phyloP scores from a whole-genome alignment of 2,329 filamentous ascomycete species.

The Ophiosphaerella herpotricha region DNA sequence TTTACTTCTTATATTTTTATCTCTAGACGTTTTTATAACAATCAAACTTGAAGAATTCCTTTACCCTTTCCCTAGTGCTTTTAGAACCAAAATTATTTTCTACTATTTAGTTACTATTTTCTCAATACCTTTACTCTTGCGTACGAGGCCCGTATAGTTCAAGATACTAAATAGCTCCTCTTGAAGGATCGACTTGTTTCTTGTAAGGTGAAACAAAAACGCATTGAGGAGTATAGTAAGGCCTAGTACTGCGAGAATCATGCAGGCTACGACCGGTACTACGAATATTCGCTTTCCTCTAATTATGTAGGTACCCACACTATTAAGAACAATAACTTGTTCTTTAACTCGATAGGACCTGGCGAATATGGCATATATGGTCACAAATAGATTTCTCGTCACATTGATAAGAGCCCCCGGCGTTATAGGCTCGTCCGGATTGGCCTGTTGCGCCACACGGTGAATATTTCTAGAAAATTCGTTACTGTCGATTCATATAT shows the following conservation, averaged over 20 bases:
- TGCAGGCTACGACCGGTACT: neutral
- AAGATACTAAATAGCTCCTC: slow-evolving; percentile 7
- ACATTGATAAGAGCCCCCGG: neutral
- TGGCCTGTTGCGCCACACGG: neutral
- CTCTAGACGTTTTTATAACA: too few species aligned
- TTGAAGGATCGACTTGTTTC: slow-evolving; percentile 1
- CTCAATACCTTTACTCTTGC: slow-evolving; percentile 3
- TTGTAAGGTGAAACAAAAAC: neutral
- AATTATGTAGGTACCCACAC: neutral
- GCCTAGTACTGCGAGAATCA: slow-evolving; percentile 5
- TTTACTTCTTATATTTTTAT: too few species aligned
- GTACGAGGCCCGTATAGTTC: slow-evolving; percentile 4
- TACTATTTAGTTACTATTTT: neutral
- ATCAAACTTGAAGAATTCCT: neutral
- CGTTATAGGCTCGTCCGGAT: neutral
- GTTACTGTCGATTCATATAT: neutral
- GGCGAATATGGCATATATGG: neutral
- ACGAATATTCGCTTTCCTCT: slow-evolving; percentile 5
- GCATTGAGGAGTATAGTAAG: neutral
- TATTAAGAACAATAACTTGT: neutral
- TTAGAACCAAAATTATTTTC: neutral
- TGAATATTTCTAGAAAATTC: neutral
- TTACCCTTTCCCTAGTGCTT: neutral
- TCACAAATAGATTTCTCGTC: neutral
- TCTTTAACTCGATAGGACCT: neutral